Evolutionary conservation across 768 basidiomycete species (phyloP), one percentile per base, ranked within the genome.

Genomic region (Phylloporus rhodoxanthus): DNA sequence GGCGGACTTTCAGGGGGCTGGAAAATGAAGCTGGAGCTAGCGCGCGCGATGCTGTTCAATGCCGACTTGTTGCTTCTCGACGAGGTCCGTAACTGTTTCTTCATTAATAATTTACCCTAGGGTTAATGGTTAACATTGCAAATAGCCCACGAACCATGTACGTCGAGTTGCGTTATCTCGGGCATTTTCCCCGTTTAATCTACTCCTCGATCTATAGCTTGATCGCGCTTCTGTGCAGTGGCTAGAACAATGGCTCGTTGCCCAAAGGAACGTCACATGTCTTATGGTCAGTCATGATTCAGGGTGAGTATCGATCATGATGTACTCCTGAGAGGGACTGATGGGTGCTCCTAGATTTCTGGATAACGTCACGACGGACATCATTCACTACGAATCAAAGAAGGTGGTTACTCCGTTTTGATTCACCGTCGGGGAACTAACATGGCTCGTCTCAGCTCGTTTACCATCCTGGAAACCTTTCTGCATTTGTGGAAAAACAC

Each of bases 21-120:
- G 94, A 98, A 98, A 75, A 97, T 98, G 94, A 96, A 96, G 70
- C 79, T 97, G 46, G 94, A 97, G 66, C 78, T 98, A 34, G 92
- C 91, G 8, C 76, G 94, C 57, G 95, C 94, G 11, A 98, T 98
- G 92, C 73, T 97, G 44, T 94, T 95, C 73, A 92, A 94, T 59
- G 94, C 89, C 10, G 87, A 90, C 69, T 73, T 90, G 30, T 75
- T 90, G 11, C 72, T 90, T 42, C 78, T 90, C n/a, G 87, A 94
- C 61, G 92, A 93, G 78, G 85, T 87, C 54, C 54, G 59, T 61
- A 50, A 54, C 17, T 41, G 13, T 47, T 44, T 50, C 40, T 49
- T 44, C 47, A 65, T 65, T 51, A 26, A 58, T 52, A 57, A 45
- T 54, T 59, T 52, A 38, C 26, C 36, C 37, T 37, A 17, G 57